These are phyloP conservation scores for Mycosarcoma mackinlayi DNA, from an alignment of 1,284 basidiomycete genomes.

Conservation along the genomic window DNA sequence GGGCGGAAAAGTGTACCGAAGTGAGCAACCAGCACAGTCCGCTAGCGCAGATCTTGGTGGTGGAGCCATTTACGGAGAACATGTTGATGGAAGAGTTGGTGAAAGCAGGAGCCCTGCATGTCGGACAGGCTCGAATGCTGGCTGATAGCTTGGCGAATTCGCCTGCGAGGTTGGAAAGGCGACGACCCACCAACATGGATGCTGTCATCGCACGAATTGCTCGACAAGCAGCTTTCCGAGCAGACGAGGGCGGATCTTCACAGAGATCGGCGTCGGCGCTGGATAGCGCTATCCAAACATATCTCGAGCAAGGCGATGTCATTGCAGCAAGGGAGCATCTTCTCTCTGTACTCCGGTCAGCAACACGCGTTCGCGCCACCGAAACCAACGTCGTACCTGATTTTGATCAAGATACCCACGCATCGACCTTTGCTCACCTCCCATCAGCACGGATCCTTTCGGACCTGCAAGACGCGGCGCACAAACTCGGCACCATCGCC, in stretches of 20 bases:
- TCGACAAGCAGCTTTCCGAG: slow-evolving; percentile 3
- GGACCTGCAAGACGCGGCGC: slow-evolving; percentile 16
- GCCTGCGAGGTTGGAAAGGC: background rate
- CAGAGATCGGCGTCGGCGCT: background rate
- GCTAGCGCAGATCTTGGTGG: slow-evolving; percentile 4
- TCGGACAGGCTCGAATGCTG: slow-evolving; percentile 11
- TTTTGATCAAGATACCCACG: background rate
- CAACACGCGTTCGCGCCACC: background rate
- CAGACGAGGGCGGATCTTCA: background rate
- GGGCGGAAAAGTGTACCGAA: slow-evolving; percentile 16
- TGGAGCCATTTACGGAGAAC: slow-evolving; percentile 34
- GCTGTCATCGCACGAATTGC: slow-evolving; percentile 9
- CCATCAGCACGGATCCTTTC: slow-evolving; percentile 25
- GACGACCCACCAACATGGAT: slow-evolving; percentile 9
- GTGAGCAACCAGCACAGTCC: background rate
- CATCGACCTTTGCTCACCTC: slow-evolving; percentile 18
- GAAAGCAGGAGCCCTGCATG: slow-evolving; percentile 4
- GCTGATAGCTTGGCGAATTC: background rate
- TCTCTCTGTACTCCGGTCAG: slow-evolving; percentile 15
- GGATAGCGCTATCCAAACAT: slow-evolving; percentile 9
- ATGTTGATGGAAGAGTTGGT: slow-evolving; percentile 43
- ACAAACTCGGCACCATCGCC: slow-evolving; percentile 26
- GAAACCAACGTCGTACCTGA: background rate
- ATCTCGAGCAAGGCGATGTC: slow-evolving; percentile 27
- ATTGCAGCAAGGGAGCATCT: slow-evolving; percentile 31